Evolutionary conservation across 2,329 filamentous ascomycete genomes (phyloP).

Genomic region (Fusarium lyarnte): DNA sequence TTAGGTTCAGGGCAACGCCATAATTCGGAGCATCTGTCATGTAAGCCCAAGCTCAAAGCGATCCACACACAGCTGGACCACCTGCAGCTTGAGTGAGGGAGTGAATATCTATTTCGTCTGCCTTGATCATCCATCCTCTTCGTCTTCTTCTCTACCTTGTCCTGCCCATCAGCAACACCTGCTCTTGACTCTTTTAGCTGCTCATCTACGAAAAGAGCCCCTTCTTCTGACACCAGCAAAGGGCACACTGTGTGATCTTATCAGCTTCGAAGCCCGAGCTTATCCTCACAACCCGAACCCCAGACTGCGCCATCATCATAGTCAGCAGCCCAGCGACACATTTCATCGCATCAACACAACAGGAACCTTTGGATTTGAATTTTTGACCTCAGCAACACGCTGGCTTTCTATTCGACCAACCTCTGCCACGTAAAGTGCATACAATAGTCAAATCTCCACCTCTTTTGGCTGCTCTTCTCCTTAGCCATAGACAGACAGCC

Average conservation of each 20-base stretch:
- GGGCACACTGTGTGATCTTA: conserved; percentile 7
- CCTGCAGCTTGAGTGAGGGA: neutral
- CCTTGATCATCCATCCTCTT: conserved; percentile 4
- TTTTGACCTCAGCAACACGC: conserved; percentile 13
- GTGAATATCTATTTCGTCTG: conserved; percentile 8
- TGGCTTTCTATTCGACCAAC: conserved; percentile 1
- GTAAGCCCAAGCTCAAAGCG: conserved; percentile 17
- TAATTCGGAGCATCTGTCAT: conserved; percentile 6
- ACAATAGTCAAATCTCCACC: conserved; percentile 15
- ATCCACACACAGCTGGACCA: conserved; percentile 23
- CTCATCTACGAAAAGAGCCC: neutral
- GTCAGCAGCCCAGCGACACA: conserved; percentile 4
- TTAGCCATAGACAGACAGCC: conserved; percentile 17
- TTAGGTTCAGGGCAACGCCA: conserved; percentile 3
- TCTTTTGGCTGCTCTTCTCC: conserved; percentile 9
- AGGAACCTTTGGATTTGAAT: conserved; percentile 23
- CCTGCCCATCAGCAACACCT: neutral
- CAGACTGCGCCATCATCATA: conserved; percentile 24
- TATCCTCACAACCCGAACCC: conserved; percentile 22
- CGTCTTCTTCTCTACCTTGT: neutral
- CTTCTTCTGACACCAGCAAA: neutral
- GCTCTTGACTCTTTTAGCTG: neutral
- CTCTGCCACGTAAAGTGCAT: conserved; percentile 7
- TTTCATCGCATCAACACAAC: neutral
- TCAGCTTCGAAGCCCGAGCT: conserved; percentile 9